phyloP scores from a whole-genome alignment of 116 monocot genomes.

The Iris pallida region DNA sequence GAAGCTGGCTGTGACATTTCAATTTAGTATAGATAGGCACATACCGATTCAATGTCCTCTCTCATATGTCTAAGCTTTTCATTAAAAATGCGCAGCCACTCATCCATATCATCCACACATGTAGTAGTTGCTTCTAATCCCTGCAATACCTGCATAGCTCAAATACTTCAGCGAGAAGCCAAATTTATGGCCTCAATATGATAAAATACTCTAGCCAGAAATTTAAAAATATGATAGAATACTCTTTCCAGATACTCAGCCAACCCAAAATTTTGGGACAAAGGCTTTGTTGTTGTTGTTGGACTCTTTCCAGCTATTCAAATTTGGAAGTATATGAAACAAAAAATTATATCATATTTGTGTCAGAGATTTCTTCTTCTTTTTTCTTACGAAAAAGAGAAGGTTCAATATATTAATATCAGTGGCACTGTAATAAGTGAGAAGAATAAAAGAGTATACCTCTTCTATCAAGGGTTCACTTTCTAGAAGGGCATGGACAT shows the following conservation, averaged over 20 bases:
- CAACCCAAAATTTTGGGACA: no score
- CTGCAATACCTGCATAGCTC: constrained; percentile 68
- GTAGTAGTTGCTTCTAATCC: constrained; percentile 65
- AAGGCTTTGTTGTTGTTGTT: no score
- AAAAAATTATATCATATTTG: no score
- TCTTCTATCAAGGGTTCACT: constrained; percentile 86
- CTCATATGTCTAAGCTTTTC: constrained; percentile 98
- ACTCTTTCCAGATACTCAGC: constrained; percentile 2
- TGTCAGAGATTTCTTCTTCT: not conserved
- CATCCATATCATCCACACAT: constrained; percentile 95
- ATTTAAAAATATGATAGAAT: no score
- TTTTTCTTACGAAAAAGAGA: not conserved
- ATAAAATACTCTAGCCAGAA: no score
- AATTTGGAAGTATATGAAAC: not conserved
- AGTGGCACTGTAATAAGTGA: not conserved
- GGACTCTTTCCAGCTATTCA: no score
- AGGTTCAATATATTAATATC: not conserved
- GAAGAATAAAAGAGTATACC: constrained; percentile 32
- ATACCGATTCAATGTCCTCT: constrained; percentile 98
- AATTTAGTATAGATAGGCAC: not conserved
- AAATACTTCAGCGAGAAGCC: not conserved
- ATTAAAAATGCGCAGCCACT: constrained; percentile 94
- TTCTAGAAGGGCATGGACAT: constrained; percentile 87
- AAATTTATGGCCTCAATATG: not conserved
- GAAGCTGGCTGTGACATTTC: not conserved